These are phyloP conservation scores for Prunus mongolica DNA, from an alignment of 306 rosid species.

Conservation along the genomic window DNA sequence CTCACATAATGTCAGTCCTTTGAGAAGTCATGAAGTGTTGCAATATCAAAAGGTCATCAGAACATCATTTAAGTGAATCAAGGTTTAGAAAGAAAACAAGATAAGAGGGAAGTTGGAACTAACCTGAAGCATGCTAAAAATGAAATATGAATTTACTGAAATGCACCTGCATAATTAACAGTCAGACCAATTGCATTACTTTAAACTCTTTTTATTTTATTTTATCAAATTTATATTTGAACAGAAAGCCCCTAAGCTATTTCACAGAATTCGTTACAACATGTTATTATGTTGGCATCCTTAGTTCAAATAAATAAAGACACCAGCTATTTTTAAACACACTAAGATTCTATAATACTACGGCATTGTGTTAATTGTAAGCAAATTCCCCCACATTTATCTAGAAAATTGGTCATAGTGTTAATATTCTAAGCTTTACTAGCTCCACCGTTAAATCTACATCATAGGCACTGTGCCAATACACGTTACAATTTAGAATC, in stretches of 20 bases:
- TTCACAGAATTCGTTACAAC: background rate
- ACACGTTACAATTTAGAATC: background rate
- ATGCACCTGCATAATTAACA: constrained; percentile 72
- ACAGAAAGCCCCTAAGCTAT: background rate
- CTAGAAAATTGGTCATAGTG: background rate
- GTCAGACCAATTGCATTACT: constrained; percentile 23
- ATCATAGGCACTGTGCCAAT: background rate
- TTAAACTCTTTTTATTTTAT: background rate
- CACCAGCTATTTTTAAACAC: background rate
- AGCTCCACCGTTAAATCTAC: background rate
- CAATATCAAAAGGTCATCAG: background rate
- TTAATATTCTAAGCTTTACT: background rate
- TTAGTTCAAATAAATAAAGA: background rate
- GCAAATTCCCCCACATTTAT: background rate
- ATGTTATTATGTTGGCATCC: background rate
- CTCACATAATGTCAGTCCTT: constrained; percentile 15
- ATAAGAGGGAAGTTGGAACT: constrained; percentile 19
- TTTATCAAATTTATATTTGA: background rate
- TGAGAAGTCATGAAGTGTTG: constrained; percentile 2
- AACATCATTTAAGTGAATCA: background rate
- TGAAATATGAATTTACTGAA: constrained; percentile 71
- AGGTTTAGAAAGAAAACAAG: background rate
- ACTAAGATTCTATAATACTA: background rate
- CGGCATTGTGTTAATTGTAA: background rate
- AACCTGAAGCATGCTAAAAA: constrained; percentile 93